Evolutionary conservation across 2,329 filamentous ascomycete genomes (phyloP).

Genomic region (Fusarium keratoplasticum): DNA sequence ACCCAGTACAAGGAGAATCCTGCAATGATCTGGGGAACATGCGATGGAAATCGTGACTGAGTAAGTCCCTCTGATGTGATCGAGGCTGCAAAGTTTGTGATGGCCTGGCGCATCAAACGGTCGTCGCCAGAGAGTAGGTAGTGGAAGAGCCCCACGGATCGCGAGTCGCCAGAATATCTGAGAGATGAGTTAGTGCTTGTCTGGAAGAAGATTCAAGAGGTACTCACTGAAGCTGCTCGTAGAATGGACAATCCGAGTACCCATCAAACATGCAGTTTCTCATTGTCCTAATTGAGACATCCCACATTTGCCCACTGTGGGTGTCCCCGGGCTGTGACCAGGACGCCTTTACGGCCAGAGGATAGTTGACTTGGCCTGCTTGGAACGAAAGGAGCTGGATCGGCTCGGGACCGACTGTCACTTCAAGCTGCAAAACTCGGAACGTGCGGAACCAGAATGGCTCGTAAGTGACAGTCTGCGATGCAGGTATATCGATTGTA

Average conservation of each 20-base stretch:
- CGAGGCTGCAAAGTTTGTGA: slow-evolving; percentile 43
- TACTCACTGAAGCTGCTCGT: slow-evolving; percentile 49
- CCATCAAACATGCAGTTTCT: slow-evolving; percentile 46
- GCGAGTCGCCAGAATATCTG: slow-evolving; percentile 28
- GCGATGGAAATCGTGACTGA: slow-evolving; percentile 51
- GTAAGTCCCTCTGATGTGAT: slow-evolving; percentile 46
- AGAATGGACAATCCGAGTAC: slow-evolving; percentile 51
- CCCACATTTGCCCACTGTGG: slow-evolving; percentile 37
- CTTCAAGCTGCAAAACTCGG: slow-evolving; percentile 21
- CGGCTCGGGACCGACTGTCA: slow-evolving; percentile 7
- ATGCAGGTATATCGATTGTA: not conserved
- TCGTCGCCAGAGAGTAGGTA: slow-evolving; percentile 48
- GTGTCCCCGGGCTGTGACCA: slow-evolving; percentile 8
- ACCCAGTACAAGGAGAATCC: slow-evolving; percentile 54
- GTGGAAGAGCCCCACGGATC: slow-evolving; percentile 45
- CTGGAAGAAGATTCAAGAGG: slow-evolving; percentile 9
- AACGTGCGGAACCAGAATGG: slow-evolving; percentile 39
- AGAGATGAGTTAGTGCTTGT: not conserved
- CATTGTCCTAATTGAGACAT: slow-evolving; percentile 37
- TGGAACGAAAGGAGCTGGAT: slow-evolving; percentile 8
- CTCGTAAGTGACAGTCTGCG: slow-evolving; percentile 9
- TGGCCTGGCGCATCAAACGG: slow-evolving; percentile 47
- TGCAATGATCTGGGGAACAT: slow-evolving; percentile 51
- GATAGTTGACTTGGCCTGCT: slow-evolving; percentile 23
- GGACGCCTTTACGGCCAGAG: slow-evolving; percentile 12